Evolutionary conservation across 2,329 filamentous ascomycete species (phyloP).

Genomic region (Colletotrichum chrysophilum): DNA sequence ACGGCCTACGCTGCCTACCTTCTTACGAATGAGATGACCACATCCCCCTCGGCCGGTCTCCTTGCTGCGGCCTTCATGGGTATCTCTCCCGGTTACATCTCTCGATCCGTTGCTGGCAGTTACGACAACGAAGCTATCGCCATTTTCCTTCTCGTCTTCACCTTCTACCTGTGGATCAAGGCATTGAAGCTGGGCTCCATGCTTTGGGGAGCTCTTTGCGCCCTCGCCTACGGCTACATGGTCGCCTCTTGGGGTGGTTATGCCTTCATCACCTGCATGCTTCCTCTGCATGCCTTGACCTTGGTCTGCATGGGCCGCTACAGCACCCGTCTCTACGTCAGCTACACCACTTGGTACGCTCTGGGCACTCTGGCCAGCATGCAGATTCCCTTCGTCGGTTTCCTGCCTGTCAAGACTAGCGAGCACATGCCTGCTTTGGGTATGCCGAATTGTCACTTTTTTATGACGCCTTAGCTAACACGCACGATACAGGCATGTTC

Average conservation of each 20-base stretch:
- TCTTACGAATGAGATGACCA: slow-evolving; percentile 95
- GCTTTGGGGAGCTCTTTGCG: slow-evolving; percentile 93
- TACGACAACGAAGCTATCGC: slow-evolving; percentile 99
- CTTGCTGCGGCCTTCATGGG: slow-evolving; percentile 97
- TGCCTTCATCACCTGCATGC: slow-evolving; percentile 97
- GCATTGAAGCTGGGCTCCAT: slow-evolving; percentile 95
- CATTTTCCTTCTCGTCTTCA: slow-evolving; percentile 98
- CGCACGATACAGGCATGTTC: slow-evolving; percentile 73
- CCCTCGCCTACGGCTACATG: slow-evolving; percentile 99
- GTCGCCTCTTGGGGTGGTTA: slow-evolving; percentile 99
- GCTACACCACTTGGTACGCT: slow-evolving; percentile 98
- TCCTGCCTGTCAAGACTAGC: slow-evolving; percentile 93
- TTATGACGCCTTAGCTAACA: slow-evolving; percentile 17
- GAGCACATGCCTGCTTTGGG: slow-evolving; percentile 98
- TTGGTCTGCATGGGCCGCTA: slow-evolving; percentile 97
- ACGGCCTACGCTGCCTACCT: slow-evolving; percentile 94
- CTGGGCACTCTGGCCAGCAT: slow-evolving; percentile 96
- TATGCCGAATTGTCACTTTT: slow-evolving; percentile 44
- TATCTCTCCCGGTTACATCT: slow-evolving; percentile 97
- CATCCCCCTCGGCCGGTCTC: slow-evolving; percentile 92
- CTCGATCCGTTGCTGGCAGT: slow-evolving; percentile 93
- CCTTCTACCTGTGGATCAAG: slow-evolving; percentile 99
- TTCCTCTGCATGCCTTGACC: slow-evolving; percentile 92
- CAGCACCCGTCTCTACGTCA: slow-evolving; percentile 91
- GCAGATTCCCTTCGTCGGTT: slow-evolving; percentile 99